Evolutionary conservation across 257 asterid genomes (phyloP).

Genomic region (Fraxinus anomala): DNA sequence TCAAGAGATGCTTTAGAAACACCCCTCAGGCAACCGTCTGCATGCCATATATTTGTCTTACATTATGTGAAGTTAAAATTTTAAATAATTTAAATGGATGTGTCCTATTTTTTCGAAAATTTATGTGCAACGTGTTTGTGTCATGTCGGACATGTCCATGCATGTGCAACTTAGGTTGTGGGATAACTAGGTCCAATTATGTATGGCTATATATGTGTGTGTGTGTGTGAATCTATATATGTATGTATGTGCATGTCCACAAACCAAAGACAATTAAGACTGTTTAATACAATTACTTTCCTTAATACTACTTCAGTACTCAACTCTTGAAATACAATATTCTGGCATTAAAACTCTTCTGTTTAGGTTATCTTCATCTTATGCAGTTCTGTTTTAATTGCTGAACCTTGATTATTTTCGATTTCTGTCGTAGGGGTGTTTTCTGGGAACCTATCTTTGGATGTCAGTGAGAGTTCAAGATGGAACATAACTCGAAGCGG

Average conservation of each 20-base stretch:
- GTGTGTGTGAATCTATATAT: neutral
- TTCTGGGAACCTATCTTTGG: constrained; percentile 90
- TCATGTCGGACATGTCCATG: too few relatives aligned
- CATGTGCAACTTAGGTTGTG: neutral
- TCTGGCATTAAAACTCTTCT: neutral
- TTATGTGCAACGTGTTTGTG: too few relatives aligned
- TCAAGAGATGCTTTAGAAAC: too few relatives aligned
- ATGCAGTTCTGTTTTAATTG: constrained; percentile 12
- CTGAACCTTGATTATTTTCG: constrained; percentile 4
- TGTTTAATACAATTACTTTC: neutral
- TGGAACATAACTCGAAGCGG: constrained; percentile 95
- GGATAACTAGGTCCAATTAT: neutral
- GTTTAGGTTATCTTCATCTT: neutral
- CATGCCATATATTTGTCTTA: too few relatives aligned
- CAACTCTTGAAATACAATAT: constrained; percentile 1
- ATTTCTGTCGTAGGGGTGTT: constrained; percentile 60
- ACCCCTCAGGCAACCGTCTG: too few relatives aligned
- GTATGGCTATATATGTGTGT: neutral
- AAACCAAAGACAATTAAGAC: neutral
- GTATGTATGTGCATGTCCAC: neutral
- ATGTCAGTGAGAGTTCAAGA: constrained; percentile 63
- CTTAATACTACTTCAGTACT: neutral
- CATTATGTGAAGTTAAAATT: too few relatives aligned
- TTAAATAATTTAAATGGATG: too few relatives aligned
- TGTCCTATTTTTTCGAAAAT: too few relatives aligned